Base-by-base conservation (phyloP, 768 basidiomycete species). In the Phaeolepiota aurea region DNA sequence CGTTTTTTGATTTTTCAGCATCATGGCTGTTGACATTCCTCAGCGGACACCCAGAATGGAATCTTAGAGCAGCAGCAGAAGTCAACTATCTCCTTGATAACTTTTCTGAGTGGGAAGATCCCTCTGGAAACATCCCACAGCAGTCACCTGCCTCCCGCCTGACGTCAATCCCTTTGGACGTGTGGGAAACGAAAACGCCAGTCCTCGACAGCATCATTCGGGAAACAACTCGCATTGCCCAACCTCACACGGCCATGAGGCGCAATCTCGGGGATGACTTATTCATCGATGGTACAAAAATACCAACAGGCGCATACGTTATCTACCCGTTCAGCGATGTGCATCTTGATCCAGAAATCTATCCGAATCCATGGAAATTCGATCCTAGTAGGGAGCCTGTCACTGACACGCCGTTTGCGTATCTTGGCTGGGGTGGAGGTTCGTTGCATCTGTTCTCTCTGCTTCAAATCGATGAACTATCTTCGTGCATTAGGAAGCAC, bases 401-500 rank as follows among this genome's bases (percentile, higher is more conserved):
- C 15, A 62, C 58, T 22, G 57, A 64, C 42, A 59, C 65, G 44
- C 72, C 72, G 44, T 77, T 76, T 58, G 63, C 70, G 41, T 87
- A 81, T 54, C 67, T 87, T 38, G 84, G 83, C 25, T 87, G 83
- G 85, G 85, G 85, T 45, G 82, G 76, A 64, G 85, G 85, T 87
- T 55, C 53, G 77, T 48, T 37, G 22, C 41, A 42, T 41, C 40
- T 41, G 48, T 30, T 35, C n/a, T 44, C 37, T 39, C 16, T 41
- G 31, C 32, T 18, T 32, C 7, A 28, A 28, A 28, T 28, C n/a
- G 25, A 28, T 18, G 13, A 32, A 15, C 33, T 42, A 38, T 44
- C 46, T 35, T 41, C 30, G 40, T 38, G 46, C 48, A 41, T 41
- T 51, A 87, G 85, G 84, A 13, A 82, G 75, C 51, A 82, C 76